Percentiles rank a stretch among this genome's conserved stretches.
Evolutionary conservation across 192 early-diverging fungal species (phyloP).

Genomic region (Backusella parvicylindrica): DNA sequence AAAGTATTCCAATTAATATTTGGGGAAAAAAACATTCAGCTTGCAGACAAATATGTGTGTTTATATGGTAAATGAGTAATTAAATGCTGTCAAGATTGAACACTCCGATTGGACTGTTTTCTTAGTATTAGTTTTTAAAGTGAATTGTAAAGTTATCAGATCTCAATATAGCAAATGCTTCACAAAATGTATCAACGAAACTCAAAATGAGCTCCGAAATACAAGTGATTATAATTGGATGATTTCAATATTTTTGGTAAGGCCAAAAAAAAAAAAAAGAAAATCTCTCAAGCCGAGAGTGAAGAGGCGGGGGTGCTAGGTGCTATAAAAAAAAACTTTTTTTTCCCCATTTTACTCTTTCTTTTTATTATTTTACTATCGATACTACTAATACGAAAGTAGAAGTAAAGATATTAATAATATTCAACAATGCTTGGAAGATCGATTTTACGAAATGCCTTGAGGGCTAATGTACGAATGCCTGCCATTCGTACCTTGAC

Average conservation of each 20-base stretch:
- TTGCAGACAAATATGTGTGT: too few species aligned
- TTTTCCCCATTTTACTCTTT: not conserved
- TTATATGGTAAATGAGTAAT: not conserved
- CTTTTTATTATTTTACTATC: not conserved
- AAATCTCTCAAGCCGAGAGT: not conserved
- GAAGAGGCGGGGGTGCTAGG: not conserved
- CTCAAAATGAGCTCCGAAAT: not conserved
- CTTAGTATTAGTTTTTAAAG: not conserved
- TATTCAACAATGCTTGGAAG: not conserved
- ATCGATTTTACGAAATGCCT: not conserved
- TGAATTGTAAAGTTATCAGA: not conserved
- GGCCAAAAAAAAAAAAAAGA: not conserved
- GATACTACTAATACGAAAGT: not conserved
- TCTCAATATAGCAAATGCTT: too few species aligned
- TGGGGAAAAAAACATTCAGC: not conserved
- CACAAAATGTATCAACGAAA: too few species aligned
- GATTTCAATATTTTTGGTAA: too few species aligned
- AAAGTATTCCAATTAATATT: not conserved
- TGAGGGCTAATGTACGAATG: not conserved
- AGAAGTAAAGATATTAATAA: not conserved
- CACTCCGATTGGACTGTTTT: not conserved
- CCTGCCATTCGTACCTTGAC: conserved; percentile 2
- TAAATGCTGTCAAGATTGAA: not conserved
- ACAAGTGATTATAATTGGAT: not conserved
- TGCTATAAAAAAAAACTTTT: not conserved